phyloP scores from a whole-genome alignment of 2,329 filamentous ascomycete species.

The Aspergillus brasiliensis region DNA sequence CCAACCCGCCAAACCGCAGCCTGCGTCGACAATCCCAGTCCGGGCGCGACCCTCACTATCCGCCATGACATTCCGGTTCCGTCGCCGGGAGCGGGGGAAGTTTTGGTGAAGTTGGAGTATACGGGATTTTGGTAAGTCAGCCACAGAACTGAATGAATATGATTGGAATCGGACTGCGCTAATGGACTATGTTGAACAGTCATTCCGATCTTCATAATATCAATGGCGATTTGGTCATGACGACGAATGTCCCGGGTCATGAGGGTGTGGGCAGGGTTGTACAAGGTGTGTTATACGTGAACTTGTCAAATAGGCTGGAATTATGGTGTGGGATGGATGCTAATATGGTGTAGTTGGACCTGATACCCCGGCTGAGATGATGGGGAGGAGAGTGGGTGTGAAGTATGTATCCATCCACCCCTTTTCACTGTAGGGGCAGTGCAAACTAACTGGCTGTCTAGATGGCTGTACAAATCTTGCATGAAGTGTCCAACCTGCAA shows the following conservation, averaged over 20 bases:
- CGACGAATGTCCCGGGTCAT: conserved; percentile 41
- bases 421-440: not conserved
- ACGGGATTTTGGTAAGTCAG: conserved; percentile 39
- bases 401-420: not conserved
- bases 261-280: conserved; percentile 44
- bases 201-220: conserved; percentile 45
- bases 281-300: not conserved
- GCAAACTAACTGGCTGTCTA: not conserved
- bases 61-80: conserved; percentile 37
- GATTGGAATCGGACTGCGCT: no score
- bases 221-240: conserved; percentile 34
- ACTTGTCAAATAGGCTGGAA: not conserved
- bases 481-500: conserved; percentile 15
- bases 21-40: conserved; percentile 36
- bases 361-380: not conserved
- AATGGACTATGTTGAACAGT: conserved; percentile 10
- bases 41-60: conserved; percentile 39
- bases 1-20: not conserved
- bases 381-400: not conserved
- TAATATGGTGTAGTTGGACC: not conserved
- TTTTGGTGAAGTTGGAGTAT: conserved; percentile 44
- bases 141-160: no score
- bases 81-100: conserved; percentile 34
- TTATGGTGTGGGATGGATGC: not conserved
- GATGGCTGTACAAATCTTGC: conserved; percentile 17